Conservation (phyloP, 805 yeast genomes). For the Ogataea wickerhamii region DNA sequence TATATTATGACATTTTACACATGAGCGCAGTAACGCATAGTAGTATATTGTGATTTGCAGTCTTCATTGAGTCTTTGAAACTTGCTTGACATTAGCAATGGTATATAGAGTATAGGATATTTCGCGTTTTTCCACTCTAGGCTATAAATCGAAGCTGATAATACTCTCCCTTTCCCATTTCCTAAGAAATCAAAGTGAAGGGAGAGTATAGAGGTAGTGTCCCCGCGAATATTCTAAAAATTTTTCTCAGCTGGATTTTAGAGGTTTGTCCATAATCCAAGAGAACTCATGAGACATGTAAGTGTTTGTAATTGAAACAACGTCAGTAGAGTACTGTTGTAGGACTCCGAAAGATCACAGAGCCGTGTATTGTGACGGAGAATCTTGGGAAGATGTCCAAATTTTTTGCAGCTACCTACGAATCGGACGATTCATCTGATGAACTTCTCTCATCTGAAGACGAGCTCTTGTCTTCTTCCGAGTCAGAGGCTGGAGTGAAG, state of each 20-base stretch:
- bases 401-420: constrained; percentile 69
- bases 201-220: not conserved
- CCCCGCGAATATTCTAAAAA: not conserved
- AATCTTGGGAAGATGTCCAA: constrained; percentile 61
- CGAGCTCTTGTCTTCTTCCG: constrained; percentile 54
- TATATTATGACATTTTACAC: no score
- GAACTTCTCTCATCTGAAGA: constrained; percentile 52
- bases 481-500: constrained; percentile 27
- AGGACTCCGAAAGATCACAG: not conserved
- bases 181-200: no score
- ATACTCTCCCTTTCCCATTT: no score
- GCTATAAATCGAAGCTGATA: no score
- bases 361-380: not conserved
- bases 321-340: not conserved
- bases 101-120: no score
- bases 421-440: constrained; percentile 51
- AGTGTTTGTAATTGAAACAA: not conserved
- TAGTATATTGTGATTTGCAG: no score
- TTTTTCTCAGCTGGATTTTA: not conserved
- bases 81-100: no score
- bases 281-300: not conserved
- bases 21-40: no score
- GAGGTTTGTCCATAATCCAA: not conserved
- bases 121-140: no score
- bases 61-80: no score